Base-by-base conservation (phyloP, 345 rosid genomes). In the Populus simonii region DNA sequence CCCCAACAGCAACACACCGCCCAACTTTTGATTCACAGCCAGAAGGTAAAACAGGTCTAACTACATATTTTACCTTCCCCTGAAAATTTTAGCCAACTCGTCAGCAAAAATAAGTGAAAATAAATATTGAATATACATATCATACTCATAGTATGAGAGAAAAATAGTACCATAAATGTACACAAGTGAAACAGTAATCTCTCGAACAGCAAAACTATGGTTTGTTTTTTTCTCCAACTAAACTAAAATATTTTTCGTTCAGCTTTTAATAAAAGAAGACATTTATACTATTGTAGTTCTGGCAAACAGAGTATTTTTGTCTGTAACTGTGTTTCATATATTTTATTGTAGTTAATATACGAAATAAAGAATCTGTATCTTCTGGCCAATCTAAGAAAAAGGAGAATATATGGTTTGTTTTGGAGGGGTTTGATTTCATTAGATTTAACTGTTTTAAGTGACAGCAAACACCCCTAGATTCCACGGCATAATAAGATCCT, bases 1-100 rank as follows among this genome's bases (percentile, higher is more conserved):
- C 84, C 66, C 99, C 98, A 81, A 94, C 79, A 80, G 97, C 94
- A 84, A 91, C 97, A 79, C 98, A 96, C n/a, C 71, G 80, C 31
- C 94, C 88, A 82, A 79, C 87, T 86, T 88, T 85, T 79, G 80
- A 80, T 85, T 90, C 98, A 85, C 99, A 96, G 6, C 97, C 95
- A 63, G 85, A 88, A 72, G 98, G 95, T 83, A 94, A 86, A 66
- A 94, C 94, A 83, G 99, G 92, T 82, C 99, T 92, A 80, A 94
- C 92, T 80, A 92, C 92, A 85, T 96, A 96, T 43, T 83, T 91
- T 73, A 94, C 90, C 85, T 84, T 89, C 23, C 97, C 99, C 99
- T 94, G 90, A 66, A 87, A 31, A 51, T 81, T 75, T 70, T 45
- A 80, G 73, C 47, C 68, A 66, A 71, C 38, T 47, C 70, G 76